Percentiles rank a stretch among this genome's conserved stretches.
Evolutionary conservation across 371 early-diverging fungal species (phyloP).

Genomic region (Apophysomyces variabilis): DNA sequence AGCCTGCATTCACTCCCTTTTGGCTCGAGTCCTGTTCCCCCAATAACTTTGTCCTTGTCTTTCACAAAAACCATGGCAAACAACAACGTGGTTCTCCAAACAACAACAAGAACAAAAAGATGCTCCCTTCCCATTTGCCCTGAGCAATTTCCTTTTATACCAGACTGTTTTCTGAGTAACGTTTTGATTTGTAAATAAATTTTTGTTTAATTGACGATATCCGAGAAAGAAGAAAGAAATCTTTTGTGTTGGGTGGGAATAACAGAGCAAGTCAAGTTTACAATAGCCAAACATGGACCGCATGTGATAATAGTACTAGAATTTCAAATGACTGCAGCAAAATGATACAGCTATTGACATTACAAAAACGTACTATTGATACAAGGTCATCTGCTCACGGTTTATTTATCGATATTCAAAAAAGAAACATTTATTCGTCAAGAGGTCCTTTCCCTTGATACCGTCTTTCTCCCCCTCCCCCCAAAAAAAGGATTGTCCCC

Average conservation of each 20-base stretch:
- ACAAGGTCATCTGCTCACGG: background rate
- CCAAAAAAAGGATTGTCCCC: background rate
- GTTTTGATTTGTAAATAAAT: background rate
- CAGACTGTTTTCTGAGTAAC: background rate
- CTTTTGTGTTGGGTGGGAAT: background rate
- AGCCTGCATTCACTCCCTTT: constrained; percentile 17
- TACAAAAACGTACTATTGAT: background rate
- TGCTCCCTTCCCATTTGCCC: background rate
- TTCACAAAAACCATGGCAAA: constrained; percentile 10
- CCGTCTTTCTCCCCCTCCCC: background rate
- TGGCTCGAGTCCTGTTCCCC: constrained; percentile 6
- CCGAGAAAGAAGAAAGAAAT: background rate
- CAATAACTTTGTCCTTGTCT: constrained; percentile 7
- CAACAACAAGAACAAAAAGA: background rate
- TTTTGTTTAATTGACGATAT: constrained; percentile 1
- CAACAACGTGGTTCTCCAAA: background rate
- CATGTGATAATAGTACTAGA: constrained; percentile 1
- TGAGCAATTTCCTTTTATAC: background rate
- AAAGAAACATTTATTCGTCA: background rate
- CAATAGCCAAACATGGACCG: background rate
- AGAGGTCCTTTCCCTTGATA: background rate
- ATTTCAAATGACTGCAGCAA: background rate
- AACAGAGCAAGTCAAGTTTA: background rate
- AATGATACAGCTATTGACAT: background rate
- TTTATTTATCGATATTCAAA: constrained; percentile 9